These are phyloP conservation scores for Aeschynomene evenia DNA, from an alignment of 306 rosid genomes.

Conservation along the genomic window DNA sequence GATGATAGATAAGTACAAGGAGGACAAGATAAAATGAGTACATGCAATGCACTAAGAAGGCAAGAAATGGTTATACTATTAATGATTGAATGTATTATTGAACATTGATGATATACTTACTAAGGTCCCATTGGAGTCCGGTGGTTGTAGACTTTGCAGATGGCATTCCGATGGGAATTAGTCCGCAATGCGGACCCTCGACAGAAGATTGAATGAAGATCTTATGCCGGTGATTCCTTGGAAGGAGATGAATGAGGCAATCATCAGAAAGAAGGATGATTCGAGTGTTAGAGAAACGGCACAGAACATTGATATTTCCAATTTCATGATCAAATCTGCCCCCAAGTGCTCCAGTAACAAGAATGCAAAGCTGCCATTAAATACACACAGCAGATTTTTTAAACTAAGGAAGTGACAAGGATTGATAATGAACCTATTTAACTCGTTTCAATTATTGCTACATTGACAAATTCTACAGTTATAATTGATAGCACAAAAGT, in stretches of 20 bases:
- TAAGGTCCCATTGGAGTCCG: slow-evolving; percentile 88
- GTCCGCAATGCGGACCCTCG: slow-evolving; percentile 97
- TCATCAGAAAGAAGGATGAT: slow-evolving; percentile 83
- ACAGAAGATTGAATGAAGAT: slow-evolving; percentile 66
- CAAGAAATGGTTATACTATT: not conserved
- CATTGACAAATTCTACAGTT: not conserved
- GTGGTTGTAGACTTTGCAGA: slow-evolving; percentile 83
- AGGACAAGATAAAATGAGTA: not conserved
- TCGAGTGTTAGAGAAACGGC: slow-evolving; percentile 60
- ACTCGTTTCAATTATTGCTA: slow-evolving; percentile 14
- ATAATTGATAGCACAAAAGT: not conserved
- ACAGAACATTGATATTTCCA: slow-evolving; percentile 86
- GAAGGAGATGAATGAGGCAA: slow-evolving; percentile 84
- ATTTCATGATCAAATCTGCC: slow-evolving; percentile 98
- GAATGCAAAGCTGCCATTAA: slow-evolving; percentile 68
- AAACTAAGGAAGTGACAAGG: not conserved
- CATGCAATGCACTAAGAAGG: not conserved
- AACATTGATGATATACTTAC: slow-evolving; percentile 49
- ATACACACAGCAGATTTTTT: not conserved
- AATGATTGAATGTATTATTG: not conserved
- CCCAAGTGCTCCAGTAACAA: slow-evolving; percentile 92
- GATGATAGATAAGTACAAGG: too few species aligned
- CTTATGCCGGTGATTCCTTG: slow-evolving; percentile 62
- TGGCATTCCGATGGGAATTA: slow-evolving; percentile 80
- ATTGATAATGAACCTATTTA: not conserved